Conservation (phyloP, 2,329 filamentous ascomycete genomes). For the Cladosporium sp. region DNA sequence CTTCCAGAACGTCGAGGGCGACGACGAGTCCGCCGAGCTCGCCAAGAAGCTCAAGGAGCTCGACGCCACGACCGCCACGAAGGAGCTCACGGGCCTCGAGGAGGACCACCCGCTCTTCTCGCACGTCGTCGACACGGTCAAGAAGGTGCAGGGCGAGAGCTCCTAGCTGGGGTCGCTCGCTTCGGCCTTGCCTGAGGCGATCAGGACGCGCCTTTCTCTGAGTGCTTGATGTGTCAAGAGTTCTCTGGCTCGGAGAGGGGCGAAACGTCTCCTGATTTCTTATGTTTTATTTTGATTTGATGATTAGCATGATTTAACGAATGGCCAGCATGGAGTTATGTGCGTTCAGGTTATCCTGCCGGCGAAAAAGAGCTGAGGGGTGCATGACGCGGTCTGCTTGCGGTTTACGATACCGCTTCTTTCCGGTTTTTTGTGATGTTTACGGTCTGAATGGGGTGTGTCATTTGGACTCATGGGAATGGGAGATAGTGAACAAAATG, state of each 20-base stretch:
- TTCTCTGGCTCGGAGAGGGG: neutral
- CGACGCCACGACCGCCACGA: slow-evolving; percentile 66
- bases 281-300: slow-evolving; percentile 10
- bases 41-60: slow-evolving; percentile 76
- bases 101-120: slow-evolving; percentile 69
- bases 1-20: slow-evolving; percentile 89
- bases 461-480: too few species aligned
- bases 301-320: slow-evolving; percentile 11
- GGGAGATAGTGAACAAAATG: too few species aligned
- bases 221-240: neutral
- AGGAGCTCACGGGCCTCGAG: slow-evolving; percentile 75
- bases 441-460: too few species aligned
- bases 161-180: slow-evolving; percentile 8
- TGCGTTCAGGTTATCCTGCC: neutral
- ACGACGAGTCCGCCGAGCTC: slow-evolving; percentile 82
- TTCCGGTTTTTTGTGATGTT: too few species aligned
- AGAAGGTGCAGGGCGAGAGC: slow-evolving; percentile 61
- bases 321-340: slow-evolving; percentile 10
- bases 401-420: too few species aligned
- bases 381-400: neutral
- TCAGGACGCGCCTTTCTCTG: neutral
- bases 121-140: slow-evolving; percentile 68
- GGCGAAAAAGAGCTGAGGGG: neutral
- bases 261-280: neutral
- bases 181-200: slow-evolving; percentile 7